Base-by-base conservation (phyloP, 257 asterid species). In the Pogostemon cablin region DNA sequence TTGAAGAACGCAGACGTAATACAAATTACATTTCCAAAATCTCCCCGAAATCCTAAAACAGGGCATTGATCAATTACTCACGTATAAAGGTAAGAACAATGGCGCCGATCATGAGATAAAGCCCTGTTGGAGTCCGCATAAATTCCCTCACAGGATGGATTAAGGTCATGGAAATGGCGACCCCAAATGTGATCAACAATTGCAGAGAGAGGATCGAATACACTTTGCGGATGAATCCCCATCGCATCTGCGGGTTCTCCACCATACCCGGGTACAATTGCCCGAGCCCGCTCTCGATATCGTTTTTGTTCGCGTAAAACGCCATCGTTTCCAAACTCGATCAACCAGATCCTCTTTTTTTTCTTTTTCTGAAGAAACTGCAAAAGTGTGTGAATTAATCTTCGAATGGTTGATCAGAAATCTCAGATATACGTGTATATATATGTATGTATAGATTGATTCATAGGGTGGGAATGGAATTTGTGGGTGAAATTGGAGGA, bases 171-270 rank as follows among this genome's bases (percentile, higher is more conserved):
- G 80, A 72, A 41, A 80, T 9, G 2, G 89, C 72, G 35, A 80
- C 67, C 9, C 82, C 90, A 9, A 79, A 72, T 2, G 91, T 81
- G 62, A 90, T n/a, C 7, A 81, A 59, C 72, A 90, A 80, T 50
- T 90, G 95, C 17, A 78, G 0, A 81, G 82, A 83, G 1, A 90
- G 82, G 17, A 90, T 87, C 44, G 81, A 55, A 66, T 90, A 90
- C 32, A 90, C 95, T 79, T 90, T 90, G 6, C 93, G 87, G 60
- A 90, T 90, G 78, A 90, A 90, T 0, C 77, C 93, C 96, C 95
- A 88, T 61, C 96, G 78, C 76, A 90, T 35, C 74, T 75, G 80
- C 4, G 93, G 88, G 48, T 77, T 65, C 59, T 87, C 95, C n/a
- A 25, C 57, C 86, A 84, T 84, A 49, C 83, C 84, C 6, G 92